phyloP scores from a whole-genome alignment of 164 flowering plant species.

The Nymphaea colorata region DNA sequence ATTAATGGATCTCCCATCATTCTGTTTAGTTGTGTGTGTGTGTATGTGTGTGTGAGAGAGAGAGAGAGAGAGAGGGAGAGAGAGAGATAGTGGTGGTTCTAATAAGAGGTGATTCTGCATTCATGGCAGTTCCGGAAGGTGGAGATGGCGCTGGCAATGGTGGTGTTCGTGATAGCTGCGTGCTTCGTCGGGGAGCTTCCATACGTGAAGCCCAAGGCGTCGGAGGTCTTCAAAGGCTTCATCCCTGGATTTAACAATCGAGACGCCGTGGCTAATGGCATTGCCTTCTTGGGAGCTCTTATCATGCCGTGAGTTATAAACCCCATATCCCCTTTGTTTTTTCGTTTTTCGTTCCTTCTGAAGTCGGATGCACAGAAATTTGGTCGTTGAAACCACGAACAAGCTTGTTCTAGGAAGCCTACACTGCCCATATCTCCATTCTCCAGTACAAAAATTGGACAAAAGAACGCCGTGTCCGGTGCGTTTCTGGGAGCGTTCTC shows the following conservation, averaged over 20 bases:
- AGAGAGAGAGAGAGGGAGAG: neutral
- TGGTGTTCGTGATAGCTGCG: neutral
- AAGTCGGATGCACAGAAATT: too few relatives aligned
- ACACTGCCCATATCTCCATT: too few relatives aligned
- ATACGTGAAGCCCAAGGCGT: neutral
- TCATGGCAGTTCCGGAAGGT: neutral
- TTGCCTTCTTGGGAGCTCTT: neutral
- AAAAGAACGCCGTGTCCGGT: too few relatives aligned
- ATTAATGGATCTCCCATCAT: neutral
- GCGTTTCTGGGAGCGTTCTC: too few relatives aligned
- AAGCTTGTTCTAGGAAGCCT: too few relatives aligned
- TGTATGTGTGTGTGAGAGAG: too few relatives aligned
- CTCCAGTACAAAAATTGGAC: too few relatives aligned
- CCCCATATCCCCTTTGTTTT: too few relatives aligned
- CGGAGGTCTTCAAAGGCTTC: neutral
- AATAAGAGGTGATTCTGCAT: neutral
- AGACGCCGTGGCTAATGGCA: neutral
- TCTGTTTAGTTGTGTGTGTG: too few relatives aligned
- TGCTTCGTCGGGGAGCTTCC: neutral
- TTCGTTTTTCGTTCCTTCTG: too few relatives aligned
- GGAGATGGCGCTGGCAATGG: neutral
- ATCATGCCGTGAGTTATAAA: neutral
- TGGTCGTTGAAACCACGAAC: too few relatives aligned
- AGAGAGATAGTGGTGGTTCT: neutral
- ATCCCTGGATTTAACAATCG: neutral